These are phyloP conservation scores for Strigomonas galati DNA, from an alignment of 208 protist genomes.

Conservation along the genomic window DNA sequence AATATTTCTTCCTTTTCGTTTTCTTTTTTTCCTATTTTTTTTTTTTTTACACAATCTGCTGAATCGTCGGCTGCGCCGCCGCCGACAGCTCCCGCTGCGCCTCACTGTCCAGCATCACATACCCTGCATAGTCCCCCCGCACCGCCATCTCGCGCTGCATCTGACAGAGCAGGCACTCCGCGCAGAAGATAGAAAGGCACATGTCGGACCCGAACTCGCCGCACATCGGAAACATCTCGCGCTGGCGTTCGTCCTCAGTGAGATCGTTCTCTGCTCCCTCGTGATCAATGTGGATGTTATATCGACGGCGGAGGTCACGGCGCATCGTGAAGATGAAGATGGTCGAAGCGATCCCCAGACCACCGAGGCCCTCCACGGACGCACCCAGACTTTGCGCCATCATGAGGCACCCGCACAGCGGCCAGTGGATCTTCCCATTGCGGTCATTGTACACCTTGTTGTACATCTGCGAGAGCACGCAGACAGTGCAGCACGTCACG, in stretches of 20 bases:
- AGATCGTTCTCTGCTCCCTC: no score
- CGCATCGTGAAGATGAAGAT: background rate
- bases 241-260: background rate
- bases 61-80: no score
- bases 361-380: background rate
- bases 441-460: background rate
- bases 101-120: background rate
- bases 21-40: conserved; percentile 11
- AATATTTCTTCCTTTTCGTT: no score
- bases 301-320: background rate
- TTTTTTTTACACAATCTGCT: conserved; percentile 16
- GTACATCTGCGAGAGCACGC: conserved; percentile 1
- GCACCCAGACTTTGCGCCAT: background rate
- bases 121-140: background rate
- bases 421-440: background rate
- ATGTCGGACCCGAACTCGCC: background rate
- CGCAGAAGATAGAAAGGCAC: background rate
- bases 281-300: conserved; percentile 6
- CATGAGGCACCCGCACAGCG: background rate
- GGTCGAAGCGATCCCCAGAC: no score
- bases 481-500: background rate
- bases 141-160: conserved; percentile 1
- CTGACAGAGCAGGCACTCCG: background rate
- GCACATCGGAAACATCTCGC: background rate
- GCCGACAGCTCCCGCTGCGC: no score